Evolutionary conservation across 2,329 filamentous ascomycete genomes (phyloP), one percentile per base, ranked within the genome.

Genomic region (Leptoxyphium fumago): DNA sequence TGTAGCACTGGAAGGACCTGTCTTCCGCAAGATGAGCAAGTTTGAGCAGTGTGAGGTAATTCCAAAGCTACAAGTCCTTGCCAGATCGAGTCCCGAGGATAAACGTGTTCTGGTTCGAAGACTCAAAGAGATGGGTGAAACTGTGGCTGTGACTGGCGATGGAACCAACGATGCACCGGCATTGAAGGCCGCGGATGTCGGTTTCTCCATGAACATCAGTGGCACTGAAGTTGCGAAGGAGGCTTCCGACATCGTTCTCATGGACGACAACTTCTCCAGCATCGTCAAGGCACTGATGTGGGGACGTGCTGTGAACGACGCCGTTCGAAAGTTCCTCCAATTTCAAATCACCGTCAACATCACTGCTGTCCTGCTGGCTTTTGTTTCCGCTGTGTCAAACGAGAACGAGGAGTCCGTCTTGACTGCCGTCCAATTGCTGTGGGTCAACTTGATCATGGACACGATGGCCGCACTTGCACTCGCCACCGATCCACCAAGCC

Each of bases 381-480:
- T 95, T 56, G 79, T 94, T 46, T 87, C 86, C 10, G 83, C 87
- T 29, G 83, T 94, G 9, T 77, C 81, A 28, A 87, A 74, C 60
- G 58, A 61, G 0, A 65, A 77, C 2, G 81, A 89, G 60, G 61
- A 69, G 41, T 85, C 85, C 40, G 87, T 94, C 21, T 68, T 95
- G 45, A 91, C 78, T 2, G 87, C 87, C 10, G 87, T 94, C 21
- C 88, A 95, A 64, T 75, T 95, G 54, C 78, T 95, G 28, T 95
- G 88, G 88, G 86, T 95, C 56, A 95, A 94, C 57, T 70, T 95
- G 55, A 95, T 95, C 66, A 95, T 94, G 88, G 88, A 95, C 56
- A 94, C 88, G 0, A 85, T 95, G 47, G 88, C 87, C 18, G 87
- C 87, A 13, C 72, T 94, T 36, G 87, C 87, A 8, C 74, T 94